phyloP scores from a whole-genome alignment of 257 asterid genomes.

The Gardenia jasminoides region DNA sequence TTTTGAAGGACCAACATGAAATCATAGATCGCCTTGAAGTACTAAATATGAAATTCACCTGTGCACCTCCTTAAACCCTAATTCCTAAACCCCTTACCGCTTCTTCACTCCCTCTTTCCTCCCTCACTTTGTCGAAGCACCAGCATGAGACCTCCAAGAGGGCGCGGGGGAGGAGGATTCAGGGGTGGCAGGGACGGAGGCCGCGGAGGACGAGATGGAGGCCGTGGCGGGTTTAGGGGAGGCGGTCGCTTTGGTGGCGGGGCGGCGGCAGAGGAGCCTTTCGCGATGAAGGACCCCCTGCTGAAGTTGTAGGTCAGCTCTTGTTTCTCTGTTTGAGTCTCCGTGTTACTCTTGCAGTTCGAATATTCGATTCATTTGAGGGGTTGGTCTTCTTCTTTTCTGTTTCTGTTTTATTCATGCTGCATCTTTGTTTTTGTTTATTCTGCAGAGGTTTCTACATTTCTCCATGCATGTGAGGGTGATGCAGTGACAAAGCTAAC shows the following conservation, averaged over 20 bases:
- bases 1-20: no score
- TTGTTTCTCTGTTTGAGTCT: neutral
- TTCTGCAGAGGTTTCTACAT: constrained; percentile 72
- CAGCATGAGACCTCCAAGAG: constrained; percentile 92
- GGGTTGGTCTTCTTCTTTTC: neutral
- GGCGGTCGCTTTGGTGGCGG: constrained; percentile 50
- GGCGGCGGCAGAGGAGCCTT: constrained; percentile 43
- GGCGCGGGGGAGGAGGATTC: constrained; percentile 82
- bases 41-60: no score
- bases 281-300: constrained; percentile 37
- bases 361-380: neutral
- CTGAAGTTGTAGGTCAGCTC: constrained; percentile 52
- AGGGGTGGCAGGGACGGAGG: constrained; percentile 74
- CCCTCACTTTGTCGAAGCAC: neutral
- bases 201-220: constrained; percentile 41
- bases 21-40: no score
- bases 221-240: constrained; percentile 26
- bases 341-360: neutral
- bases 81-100: neutral
- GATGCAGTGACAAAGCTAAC: constrained; percentile 91
- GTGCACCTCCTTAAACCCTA: neutral
- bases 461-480: constrained; percentile 87
- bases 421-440: neutral
- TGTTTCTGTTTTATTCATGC: neutral
- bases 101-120: no score